These are phyloP conservation scores for Epichloe uncinata DNA, from an alignment of 2,329 filamentous ascomycete genomes.

Conservation along the genomic window DNA sequence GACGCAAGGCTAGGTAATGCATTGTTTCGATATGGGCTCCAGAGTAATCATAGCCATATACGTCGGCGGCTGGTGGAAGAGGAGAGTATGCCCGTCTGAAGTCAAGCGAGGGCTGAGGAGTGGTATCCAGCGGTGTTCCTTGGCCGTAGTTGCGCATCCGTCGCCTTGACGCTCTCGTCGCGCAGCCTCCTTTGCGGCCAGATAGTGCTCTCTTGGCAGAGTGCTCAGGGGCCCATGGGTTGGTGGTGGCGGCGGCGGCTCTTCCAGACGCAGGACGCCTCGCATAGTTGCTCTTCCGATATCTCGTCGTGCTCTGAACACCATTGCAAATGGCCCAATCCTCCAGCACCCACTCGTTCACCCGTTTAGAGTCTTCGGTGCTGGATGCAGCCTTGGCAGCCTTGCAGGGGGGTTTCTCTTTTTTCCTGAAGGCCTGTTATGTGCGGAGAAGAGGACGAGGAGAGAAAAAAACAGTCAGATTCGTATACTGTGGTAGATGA, in stretches of 20 bases:
- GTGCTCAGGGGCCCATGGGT: conserved; percentile 12
- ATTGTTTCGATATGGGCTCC: not conserved
- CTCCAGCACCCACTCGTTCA: conserved; percentile 65
- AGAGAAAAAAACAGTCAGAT: not conserved
- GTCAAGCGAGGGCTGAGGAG: not conserved
- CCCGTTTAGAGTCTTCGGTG: conserved; percentile 41
- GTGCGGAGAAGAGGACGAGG: not conserved
- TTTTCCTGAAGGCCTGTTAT: conserved; percentile 29
- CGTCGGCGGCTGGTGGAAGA: not conserved
- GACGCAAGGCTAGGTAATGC: not conserved
- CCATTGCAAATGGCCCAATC: conserved; percentile 55
- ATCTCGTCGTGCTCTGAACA: conserved; percentile 76
- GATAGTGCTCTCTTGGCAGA: conserved; percentile 19
- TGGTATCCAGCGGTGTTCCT: not conserved
- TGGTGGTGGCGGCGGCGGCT: conserved; percentile 4
- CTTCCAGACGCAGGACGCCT: conserved; percentile 10
- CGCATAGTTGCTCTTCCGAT: conserved; percentile 39
- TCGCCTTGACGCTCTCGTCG: conserved; percentile 15
- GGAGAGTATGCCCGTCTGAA: not conserved
- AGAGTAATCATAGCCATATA: not conserved
- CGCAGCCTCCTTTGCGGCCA: conserved; percentile 21
- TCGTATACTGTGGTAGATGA: conserved; percentile 1
- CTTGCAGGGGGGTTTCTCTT: conserved; percentile 13
- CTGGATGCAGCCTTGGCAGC: conserved; percentile 13
- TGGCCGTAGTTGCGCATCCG: conserved; percentile 13